Evolutionary conservation across 2,329 filamentous ascomycete genomes (phyloP).

Genomic region (Talaromyces sp.): DNA sequence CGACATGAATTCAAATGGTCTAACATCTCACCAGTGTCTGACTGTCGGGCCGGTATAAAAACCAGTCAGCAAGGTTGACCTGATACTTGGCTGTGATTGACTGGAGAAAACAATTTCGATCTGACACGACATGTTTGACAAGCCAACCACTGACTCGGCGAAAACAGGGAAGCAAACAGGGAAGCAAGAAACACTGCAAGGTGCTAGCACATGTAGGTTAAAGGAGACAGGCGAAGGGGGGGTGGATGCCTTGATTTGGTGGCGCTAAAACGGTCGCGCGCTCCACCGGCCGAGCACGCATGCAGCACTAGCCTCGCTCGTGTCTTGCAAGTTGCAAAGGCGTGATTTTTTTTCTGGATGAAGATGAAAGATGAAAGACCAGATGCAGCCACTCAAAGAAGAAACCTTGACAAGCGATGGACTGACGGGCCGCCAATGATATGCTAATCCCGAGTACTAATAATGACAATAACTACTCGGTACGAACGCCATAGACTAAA

Average conservation of each 20-base stretch:
- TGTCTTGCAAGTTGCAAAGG: not conserved
- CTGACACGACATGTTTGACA: not conserved
- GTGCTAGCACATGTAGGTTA: not conserved
- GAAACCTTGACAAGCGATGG: not conserved
- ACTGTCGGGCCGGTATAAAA: no score
- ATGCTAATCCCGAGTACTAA: no score
- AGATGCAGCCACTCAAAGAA: not conserved
- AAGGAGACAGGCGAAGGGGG: not conserved
- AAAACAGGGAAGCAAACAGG: slow-evolving; percentile 3
- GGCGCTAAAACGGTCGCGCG: not conserved
- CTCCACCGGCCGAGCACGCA: not conserved
- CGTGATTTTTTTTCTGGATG: not conserved
- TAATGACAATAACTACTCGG: no score
- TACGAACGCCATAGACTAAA: no score
- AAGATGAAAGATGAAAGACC: no score
- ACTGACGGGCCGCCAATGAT: not conserved
- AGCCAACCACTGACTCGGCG: not conserved
- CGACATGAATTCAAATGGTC: not conserved
- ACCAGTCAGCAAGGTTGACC: no score
- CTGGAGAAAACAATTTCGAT: not conserved
- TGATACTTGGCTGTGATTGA: no score
- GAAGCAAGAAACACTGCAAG: not conserved
- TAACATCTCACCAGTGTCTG: no score
- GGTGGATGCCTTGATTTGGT: not conserved
- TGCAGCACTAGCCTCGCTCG: not conserved